Base-by-base conservation (phyloP, 2,329 filamentous ascomycete genomes). In the Trichoderma atrobrunneum region DNA sequence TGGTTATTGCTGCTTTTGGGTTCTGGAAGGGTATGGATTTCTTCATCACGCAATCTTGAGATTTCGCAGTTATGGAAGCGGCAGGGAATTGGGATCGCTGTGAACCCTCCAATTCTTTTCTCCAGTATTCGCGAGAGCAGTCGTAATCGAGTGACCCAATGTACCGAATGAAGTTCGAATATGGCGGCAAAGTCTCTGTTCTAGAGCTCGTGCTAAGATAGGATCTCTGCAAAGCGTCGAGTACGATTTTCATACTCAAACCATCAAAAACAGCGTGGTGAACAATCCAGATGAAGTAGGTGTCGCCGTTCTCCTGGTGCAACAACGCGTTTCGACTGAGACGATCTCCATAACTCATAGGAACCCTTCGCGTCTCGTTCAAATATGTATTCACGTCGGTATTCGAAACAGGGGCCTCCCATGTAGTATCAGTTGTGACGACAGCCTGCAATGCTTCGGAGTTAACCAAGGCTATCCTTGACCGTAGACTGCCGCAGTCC, bases 111-210 rank as follows among this genome's bases (percentile, higher is more conserved):
- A 76, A 66, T 26, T 73, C 66, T 10, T 54, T 69, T 14, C 56
- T 74, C 75, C 74, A 76, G 60, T 70, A 76, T 3, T 60, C 14
- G 12, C 30, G 32, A 10, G 71, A 69, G 18, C 2, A 14, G 1
- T 70, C 32, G 5, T 21, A 51, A 21, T 72, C 57, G 6, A 68
- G 63, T 8, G 36, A 60, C 18, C 51, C 54, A 30, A 61, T 26
- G 21, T 68, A 72, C 21, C 39, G 54, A 28, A 68, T 54, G 24
- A 51, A 68, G 39, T 51, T 64, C 12, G 61, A 34, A 21, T 71
- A 71, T 26, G 68, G 68, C 2, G 59, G 30, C 16, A 57, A 12
- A 26, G 12, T 2, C 26, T 59, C 54, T 8, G 34, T 30, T 1
- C 7, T 34, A 1, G 14, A 43, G n/a, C 30, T 12, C 11, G n/a